These are phyloP conservation scores for Clavispora vitiphila DNA, from an alignment of 805 yeast genomes.

Conservation along the genomic window DNA sequence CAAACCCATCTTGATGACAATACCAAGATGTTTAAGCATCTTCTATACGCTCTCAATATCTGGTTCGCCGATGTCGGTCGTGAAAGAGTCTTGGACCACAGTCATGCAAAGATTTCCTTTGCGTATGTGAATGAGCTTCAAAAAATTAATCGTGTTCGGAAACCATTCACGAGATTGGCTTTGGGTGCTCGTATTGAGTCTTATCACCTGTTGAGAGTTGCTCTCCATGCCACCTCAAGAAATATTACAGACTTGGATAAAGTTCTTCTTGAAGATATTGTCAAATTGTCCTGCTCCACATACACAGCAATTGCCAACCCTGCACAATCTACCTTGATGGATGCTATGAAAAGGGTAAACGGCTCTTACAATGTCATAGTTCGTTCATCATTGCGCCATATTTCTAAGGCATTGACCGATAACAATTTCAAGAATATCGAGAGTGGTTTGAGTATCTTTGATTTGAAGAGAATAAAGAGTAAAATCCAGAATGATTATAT, in stretches of 20 bases:
- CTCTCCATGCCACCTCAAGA: slow-evolving; percentile 68
- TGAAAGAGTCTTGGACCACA: slow-evolving; percentile 56
- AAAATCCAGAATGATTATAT: slow-evolving; percentile 55
- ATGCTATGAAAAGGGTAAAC: slow-evolving; percentile 64
- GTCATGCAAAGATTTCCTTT: slow-evolving; percentile 53
- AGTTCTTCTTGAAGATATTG: slow-evolving; percentile 58
- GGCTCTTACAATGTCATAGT: slow-evolving; percentile 59
- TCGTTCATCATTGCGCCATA: slow-evolving; percentile 42
- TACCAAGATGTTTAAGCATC: slow-evolving; percentile 54
- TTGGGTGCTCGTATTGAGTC: slow-evolving; percentile 70
- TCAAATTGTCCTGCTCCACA: slow-evolving; percentile 58
- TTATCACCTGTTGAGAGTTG: slow-evolving; percentile 70
- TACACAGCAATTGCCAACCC: slow-evolving; percentile 65
- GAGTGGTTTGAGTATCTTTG: slow-evolving; percentile 58
- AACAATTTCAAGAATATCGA: slow-evolving; percentile 52
- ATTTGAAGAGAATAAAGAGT: slow-evolving; percentile 51
- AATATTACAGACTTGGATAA: slow-evolving; percentile 64
- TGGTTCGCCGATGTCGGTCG: slow-evolving; percentile 82
- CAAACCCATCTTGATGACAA: slow-evolving; percentile 53
- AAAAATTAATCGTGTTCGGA: slow-evolving; percentile 54
- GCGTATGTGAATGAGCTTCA: slow-evolving; percentile 55
- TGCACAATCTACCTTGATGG: slow-evolving; percentile 64
- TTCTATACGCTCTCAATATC: slow-evolving; percentile 59
- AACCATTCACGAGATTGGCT: slow-evolving; percentile 73
- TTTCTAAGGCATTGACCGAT: slow-evolving; percentile 45